Percentiles rank a stretch among this genome's conserved stretches.
Conservation (phyloP, 108 stramenopile genomes). For the Cyclotella cryptica region DNA sequence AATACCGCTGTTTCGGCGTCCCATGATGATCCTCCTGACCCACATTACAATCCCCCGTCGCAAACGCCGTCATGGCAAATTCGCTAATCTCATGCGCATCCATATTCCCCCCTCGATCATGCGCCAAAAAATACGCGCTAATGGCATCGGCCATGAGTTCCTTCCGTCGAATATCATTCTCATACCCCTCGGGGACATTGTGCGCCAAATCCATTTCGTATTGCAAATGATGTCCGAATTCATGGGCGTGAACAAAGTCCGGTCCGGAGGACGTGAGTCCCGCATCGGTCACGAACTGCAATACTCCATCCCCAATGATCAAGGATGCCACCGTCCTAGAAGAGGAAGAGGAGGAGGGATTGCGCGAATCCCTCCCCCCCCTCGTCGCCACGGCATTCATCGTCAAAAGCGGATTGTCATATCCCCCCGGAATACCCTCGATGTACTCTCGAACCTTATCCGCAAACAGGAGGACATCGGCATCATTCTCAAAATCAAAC, state of each 20-base stretch:
- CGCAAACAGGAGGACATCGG: conserved; percentile 9
- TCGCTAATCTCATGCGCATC: conserved; percentile 8
- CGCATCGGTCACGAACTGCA: conserved; percentile 29
- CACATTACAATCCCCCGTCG: conserved; percentile 45
- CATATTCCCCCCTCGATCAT: conserved; percentile 35
- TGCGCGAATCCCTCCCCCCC: conserved; percentile 9
- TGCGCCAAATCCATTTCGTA: conserved; percentile 30
- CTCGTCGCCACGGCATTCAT: conserved; percentile 40
- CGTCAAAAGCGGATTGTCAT: conserved; percentile 40
- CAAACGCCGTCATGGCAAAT: conserved; percentile 28
- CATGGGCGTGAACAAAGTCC: conserved; percentile 41
- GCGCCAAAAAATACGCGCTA: conserved; percentile 38
- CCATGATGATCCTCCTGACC: conserved; percentile 45
- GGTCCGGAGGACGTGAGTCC: conserved; percentile 16
- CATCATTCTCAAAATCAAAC: conserved; percentile 22
- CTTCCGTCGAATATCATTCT: conserved; percentile 24
- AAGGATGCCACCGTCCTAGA: conserved; percentile 6
- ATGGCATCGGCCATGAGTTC: conserved; percentile 55
- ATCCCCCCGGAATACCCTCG: conserved; percentile 16
- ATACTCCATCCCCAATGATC: conserved; percentile 43
- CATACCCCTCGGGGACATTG: background rate
- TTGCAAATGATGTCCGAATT: conserved; percentile 48
- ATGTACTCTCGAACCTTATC: conserved; percentile 18
- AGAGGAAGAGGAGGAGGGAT: background rate
- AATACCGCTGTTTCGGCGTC: conserved; percentile 31